Conservation (phyloP, 352 stramenopile genomes). For the Phytopythium kandeliae region DNA sequence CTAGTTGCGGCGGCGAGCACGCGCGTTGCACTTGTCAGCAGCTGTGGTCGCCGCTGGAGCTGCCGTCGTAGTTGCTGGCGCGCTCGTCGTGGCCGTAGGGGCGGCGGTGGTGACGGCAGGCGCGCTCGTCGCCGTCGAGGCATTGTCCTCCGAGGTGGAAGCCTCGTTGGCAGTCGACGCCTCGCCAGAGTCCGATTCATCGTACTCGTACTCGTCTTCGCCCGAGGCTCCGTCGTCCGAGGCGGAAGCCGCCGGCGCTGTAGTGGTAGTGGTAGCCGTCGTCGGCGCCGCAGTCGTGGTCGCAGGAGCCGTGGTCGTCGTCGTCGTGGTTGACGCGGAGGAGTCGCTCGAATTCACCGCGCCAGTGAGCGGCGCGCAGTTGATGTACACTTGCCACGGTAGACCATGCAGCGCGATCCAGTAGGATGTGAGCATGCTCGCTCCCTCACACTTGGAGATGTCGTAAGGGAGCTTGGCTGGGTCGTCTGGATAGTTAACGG, state of each 20-base stretch:
- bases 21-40: slow-evolving; percentile 14
- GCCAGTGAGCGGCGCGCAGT: slow-evolving; percentile 32
- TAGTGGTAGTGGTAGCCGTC: background rate
- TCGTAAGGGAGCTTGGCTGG: slow-evolving; percentile 34
- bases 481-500: slow-evolving; percentile 20
- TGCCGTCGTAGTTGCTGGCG: slow-evolving; percentile 11
- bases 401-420: slow-evolving; percentile 39
- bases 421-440: slow-evolving; percentile 23
- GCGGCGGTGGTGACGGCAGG: background rate
- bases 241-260: background rate
- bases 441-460: slow-evolving; percentile 25
- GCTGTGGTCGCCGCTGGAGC: slow-evolving; percentile 6
- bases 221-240: background rate
- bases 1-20: slow-evolving; percentile 18
- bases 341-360: slow-evolving; percentile 6
- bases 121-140: slow-evolving; percentile 6
- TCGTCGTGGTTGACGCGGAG: slow-evolving; percentile 7
- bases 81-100: slow-evolving; percentile 1
- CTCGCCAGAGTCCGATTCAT: background rate
- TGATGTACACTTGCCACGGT: slow-evolving; percentile 43
- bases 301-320: background rate
- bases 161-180: background rate
- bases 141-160: slow-evolving; percentile 6
- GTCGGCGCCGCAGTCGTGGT: background rate
- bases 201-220: slow-evolving; percentile 2